These are phyloP conservation scores for Iris pallida DNA, from an alignment of 116 monocot species.

Conservation along the genomic window DNA sequence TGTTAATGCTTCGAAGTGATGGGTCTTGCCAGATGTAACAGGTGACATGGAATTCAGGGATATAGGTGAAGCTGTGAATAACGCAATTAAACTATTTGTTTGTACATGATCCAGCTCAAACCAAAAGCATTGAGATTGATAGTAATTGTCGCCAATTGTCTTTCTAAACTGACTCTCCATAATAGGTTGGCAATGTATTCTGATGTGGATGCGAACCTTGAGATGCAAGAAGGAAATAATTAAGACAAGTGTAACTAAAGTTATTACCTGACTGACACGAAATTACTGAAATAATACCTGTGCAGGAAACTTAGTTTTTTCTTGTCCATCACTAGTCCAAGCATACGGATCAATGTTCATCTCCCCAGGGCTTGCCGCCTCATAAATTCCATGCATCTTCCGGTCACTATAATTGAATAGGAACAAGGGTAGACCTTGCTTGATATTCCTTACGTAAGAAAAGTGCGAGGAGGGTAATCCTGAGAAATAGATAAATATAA, in stretches of 20 bases:
- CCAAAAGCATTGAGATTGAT: conserved; percentile 13
- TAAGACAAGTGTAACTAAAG: no score
- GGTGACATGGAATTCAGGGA: background rate
- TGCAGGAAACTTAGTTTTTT: conserved; percentile 43
- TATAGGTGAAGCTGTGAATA: conserved; percentile 19
- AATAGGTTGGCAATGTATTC: conserved; percentile 26
- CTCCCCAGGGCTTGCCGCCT: conserved; percentile 42
- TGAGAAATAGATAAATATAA: conserved; percentile 13
- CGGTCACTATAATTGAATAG: conserved; percentile 46
- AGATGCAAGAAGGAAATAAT: conserved; percentile 1
- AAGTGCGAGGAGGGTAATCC: conserved; percentile 37
- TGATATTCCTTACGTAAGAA: conserved; percentile 39
- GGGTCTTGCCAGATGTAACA: background rate
- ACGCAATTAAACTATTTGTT: conserved; percentile 25
- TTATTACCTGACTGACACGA: background rate
- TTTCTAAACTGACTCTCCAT: conserved; percentile 29
- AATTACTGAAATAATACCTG: conserved; percentile 27
- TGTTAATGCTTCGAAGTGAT: background rate
- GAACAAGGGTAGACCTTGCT: conserved; percentile 40
- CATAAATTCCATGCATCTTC: conserved; percentile 42
- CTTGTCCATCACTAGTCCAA: conserved; percentile 31
- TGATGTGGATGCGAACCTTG: conserved; percentile 32
- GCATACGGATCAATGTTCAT: conserved; percentile 50
- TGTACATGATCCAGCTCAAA: conserved; percentile 46
- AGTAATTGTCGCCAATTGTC: conserved; percentile 38